These are phyloP conservation scores for Phytophthora colocasiae DNA, from an alignment of 352 stramenopile species.

Conservation along the genomic window DNA sequence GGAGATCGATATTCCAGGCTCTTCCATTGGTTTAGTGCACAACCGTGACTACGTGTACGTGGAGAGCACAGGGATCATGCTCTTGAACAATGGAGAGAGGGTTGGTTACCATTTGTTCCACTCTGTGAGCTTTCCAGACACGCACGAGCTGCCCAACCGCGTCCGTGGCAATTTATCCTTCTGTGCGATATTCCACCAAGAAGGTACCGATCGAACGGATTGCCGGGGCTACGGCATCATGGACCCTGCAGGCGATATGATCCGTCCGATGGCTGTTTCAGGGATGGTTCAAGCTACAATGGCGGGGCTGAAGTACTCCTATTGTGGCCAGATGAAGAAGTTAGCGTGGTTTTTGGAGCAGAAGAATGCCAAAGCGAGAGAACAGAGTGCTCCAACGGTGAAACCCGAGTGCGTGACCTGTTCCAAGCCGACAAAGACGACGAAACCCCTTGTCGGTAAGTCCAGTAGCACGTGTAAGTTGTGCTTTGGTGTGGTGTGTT, in stretches of 20 bases:
- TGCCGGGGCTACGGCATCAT: conserved; percentile 22
- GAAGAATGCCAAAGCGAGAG: conserved; percentile 4
- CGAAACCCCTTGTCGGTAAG: conserved; percentile 4
- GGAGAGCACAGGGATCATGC: conserved; percentile 23
- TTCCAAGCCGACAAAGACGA: conserved; percentile 7
- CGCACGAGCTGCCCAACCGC: conserved; percentile 21
- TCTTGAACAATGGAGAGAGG: conserved; percentile 17
- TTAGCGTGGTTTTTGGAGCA: conserved; percentile 31
- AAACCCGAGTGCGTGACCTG: conserved; percentile 25
- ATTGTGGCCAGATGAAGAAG: conserved; percentile 48
- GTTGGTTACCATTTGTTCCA: conserved; percentile 34
- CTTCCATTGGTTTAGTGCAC: conserved; percentile 16
- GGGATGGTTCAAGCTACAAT: conserved; percentile 25
- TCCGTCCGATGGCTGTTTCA: conserved; percentile 13
- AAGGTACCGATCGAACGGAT: conserved; percentile 21
- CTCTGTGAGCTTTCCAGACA: conserved; percentile 29
- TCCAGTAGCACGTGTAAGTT: conserved; percentile 25
- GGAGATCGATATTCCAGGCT: conserved; percentile 26
- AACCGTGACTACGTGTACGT: conserved; percentile 36
- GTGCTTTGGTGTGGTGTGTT: conserved; percentile 24
- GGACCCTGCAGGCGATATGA: conserved; percentile 32
- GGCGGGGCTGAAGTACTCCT: conserved; percentile 34
- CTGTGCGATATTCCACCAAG: conserved; percentile 40
- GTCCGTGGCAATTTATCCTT: conserved; percentile 51
- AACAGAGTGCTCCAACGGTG: background rate